Conservation (phyloP, 306 rosid species). For the Sicyos baderoa region DNA sequence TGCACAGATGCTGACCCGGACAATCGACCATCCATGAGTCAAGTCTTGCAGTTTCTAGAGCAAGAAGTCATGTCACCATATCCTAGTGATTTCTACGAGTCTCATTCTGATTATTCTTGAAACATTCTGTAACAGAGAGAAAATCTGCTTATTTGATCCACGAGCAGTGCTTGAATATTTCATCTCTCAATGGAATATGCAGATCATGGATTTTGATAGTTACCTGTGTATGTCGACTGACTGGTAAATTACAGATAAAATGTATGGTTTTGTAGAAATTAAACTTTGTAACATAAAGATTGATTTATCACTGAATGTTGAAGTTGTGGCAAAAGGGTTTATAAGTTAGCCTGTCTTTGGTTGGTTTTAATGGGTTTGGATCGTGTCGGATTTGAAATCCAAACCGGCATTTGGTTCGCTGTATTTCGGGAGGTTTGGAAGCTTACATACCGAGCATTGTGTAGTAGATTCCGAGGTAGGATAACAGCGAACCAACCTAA, state of each 20-base stretch:
- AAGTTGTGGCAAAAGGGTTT: too few species aligned
- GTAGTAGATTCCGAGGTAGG: too few species aligned
- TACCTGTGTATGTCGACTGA: not conserved
- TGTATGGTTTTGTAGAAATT: conserved; percentile 3
- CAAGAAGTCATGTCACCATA: conserved; percentile 84
- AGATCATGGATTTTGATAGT: conserved; percentile 6
- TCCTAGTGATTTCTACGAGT: conserved; percentile 75
- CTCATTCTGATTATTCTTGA: conserved; percentile 61
- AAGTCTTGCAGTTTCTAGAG: conserved; percentile 80
- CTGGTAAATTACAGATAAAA: conserved; percentile 7
- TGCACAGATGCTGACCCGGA: conserved; percentile 84
- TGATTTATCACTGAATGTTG: too few species aligned
- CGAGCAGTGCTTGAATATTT: conserved; percentile 6
- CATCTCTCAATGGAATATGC: conserved; percentile 14
- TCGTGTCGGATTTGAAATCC: not conserved
- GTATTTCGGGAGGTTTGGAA: too few species aligned
- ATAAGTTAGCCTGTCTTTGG: too few species aligned
- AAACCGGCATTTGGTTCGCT: too few species aligned
- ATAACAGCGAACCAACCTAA: too few species aligned
- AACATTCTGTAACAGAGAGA: conserved; percentile 8
- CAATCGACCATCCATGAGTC: conserved; percentile 74
- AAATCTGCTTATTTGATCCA: not conserved
- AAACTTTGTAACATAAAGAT: not conserved
- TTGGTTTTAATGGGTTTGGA: too few species aligned
- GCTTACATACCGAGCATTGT: too few species aligned